A percentile compares a stretch with the other conserved stretches of the same genome.
phyloP scores from a whole-genome alignment of 2,329 filamentous ascomycete species.

The Tolypocladium sp. region DNA sequence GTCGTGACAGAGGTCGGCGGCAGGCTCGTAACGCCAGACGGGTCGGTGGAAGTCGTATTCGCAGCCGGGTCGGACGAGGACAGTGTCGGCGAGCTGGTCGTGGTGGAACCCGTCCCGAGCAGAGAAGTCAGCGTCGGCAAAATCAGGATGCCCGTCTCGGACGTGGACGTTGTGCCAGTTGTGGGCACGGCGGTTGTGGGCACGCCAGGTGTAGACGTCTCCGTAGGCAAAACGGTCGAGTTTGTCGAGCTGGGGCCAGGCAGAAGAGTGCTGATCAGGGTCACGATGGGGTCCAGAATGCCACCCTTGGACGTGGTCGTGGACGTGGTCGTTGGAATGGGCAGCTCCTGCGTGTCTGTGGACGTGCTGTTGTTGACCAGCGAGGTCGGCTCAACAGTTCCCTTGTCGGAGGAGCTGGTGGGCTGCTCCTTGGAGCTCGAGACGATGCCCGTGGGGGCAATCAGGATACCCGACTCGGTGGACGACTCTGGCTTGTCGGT shows the following conservation, averaged over 20 bases:
- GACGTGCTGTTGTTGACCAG: slow-evolving; percentile 3
- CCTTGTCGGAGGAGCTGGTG: background rate
- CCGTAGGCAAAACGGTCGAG: background rate
- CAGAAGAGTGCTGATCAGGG: slow-evolving; percentile 10
- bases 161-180: background rate
- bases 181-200: background rate
- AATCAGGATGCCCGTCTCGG: background rate
- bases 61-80: background rate
- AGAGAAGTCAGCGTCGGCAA: background rate
- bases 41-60: slow-evolving; percentile 8
- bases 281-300: slow-evolving; percentile 14
- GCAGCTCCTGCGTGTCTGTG: background rate
- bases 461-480: slow-evolving; percentile 11
- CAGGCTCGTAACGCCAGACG: slow-evolving; percentile 2
- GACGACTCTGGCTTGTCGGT: background rate
- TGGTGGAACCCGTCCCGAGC: background rate
- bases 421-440: background rate
- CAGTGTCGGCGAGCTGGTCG: background rate
- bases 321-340: background rate
- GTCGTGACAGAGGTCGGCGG: slow-evolving; percentile 2
- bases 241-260: slow-evolving; percentile 5
- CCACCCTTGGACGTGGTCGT: slow-evolving; percentile 3
- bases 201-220: background rate
- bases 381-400: background rate
- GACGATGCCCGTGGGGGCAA: slow-evolving; percentile 18